Evolutionary conservation across 2,329 filamentous ascomycete species (phyloP).

Genomic region (Talaromyces sp.): DNA sequence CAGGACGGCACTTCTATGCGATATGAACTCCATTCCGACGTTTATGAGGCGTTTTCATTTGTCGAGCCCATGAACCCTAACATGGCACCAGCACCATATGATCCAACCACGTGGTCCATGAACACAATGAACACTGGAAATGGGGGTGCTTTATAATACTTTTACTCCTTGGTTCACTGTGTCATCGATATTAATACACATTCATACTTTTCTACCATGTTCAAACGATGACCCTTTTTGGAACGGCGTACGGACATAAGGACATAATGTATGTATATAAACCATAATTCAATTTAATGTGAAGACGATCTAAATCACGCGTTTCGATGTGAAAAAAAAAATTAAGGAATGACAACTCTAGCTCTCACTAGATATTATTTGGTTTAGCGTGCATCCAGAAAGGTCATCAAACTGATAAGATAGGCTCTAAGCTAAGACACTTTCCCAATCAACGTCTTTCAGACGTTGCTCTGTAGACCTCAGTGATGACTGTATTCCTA

Average conservation of each 20-base stretch:
- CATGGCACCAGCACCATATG: conserved; percentile 30
- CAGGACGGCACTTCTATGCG: conserved; percentile 27
- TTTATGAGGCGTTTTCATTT: conserved; percentile 41
- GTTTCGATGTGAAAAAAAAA: background rate
- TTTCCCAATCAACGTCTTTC: background rate
- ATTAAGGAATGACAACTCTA: too few species aligned
- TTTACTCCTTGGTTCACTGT: background rate
- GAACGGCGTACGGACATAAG: background rate
- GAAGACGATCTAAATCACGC: background rate
- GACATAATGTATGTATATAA: background rate
- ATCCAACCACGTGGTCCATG: conserved; percentile 15
- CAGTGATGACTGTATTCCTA: background rate
- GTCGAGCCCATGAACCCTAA: conserved; percentile 39
- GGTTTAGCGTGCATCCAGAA: too few species aligned
- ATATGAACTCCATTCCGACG: conserved; percentile 39
- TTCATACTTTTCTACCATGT: background rate
- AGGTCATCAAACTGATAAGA: too few species aligned
- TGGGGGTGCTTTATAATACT: background rate
- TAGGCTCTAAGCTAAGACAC: background rate
- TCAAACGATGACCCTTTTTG: background rate
- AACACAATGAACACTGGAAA: conserved; percentile 31
- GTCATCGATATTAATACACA: background rate
- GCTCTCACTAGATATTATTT: too few species aligned
- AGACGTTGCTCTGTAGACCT: background rate
- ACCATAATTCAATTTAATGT: background rate